A percentile compares a stretch with the other conserved stretches of the same genome.
Conservation (phyloP, 192 early-diverging fungal species). For the Coemansia sp. region DNA sequence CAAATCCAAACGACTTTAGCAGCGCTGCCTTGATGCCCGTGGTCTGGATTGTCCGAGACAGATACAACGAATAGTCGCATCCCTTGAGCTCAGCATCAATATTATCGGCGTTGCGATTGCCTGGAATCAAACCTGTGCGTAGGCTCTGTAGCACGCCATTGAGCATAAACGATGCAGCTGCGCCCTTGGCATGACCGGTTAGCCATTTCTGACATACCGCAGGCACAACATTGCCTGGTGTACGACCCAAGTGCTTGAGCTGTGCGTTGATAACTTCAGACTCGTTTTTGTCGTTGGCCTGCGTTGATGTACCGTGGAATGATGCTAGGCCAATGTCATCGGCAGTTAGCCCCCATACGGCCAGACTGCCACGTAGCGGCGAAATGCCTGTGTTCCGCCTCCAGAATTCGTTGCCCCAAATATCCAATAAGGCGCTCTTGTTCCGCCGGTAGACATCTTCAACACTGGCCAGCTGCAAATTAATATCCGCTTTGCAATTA, state of each 20-base stretch:
- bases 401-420: conserved; percentile 85
- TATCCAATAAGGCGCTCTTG: conserved; percentile 64
- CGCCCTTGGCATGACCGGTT: conserved; percentile 86
- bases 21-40: conserved; percentile 87
- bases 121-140: conserved; percentile 55
- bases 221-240: conserved; percentile 58
- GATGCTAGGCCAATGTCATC: conserved; percentile 93
- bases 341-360: conserved; percentile 81
- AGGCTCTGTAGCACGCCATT: conserved; percentile 67
- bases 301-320: conserved; percentile 76
- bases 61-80: conserved; percentile 58
- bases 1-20: conserved; percentile 90
- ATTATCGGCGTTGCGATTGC: conserved; percentile 9
- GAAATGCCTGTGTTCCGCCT: conserved; percentile 74
- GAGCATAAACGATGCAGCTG: conserved; percentile 84
- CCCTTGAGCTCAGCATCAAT: not conserved
- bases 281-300: conserved; percentile 95
- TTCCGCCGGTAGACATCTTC: conserved; percentile 62
- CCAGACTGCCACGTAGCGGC: conserved; percentile 83
- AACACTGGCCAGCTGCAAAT: conserved; percentile 49
- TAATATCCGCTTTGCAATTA: not conserved
- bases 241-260: conserved; percentile 57
- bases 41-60: conserved; percentile 71
- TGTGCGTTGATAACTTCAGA: conserved; percentile 85
- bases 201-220: conserved; percentile 77